Evolutionary conservation across 2,329 filamentous ascomycete species (phyloP).

Genomic region (Cephalotrichum gorgonifer): DNA sequence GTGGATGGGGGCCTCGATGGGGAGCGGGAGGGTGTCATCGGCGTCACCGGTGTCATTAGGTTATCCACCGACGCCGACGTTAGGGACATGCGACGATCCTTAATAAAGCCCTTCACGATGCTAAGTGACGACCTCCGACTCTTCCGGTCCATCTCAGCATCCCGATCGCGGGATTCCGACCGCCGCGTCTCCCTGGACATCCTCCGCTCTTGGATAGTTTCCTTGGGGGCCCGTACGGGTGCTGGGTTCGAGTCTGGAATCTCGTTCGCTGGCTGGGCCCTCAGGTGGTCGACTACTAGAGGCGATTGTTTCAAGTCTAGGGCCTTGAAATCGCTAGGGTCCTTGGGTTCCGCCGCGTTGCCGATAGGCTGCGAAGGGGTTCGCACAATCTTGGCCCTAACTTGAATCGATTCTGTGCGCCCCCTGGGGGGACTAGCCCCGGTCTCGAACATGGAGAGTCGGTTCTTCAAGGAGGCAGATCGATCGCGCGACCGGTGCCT

Average conservation of each 20-base stretch:
- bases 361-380: conserved; percentile 39
- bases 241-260: conserved; percentile 15
- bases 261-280: conserved; percentile 19
- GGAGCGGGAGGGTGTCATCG: conserved; percentile 24
- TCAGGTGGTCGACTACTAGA: conserved; percentile 46
- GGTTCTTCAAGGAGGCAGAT: conserved; percentile 43
- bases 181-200: conserved; percentile 29
- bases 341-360: conserved; percentile 28
- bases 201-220: conserved; percentile 37
- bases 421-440: conserved; percentile 25
- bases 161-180: conserved; percentile 23
- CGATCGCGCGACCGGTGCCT: conserved; percentile 29
- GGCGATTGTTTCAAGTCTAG: conserved; percentile 49
- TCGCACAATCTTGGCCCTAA: conserved; percentile 74
- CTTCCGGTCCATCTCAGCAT: conserved; percentile 23
- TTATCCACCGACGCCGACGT: conserved; percentile 37
- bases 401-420: conserved; percentile 69
- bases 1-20: conserved; percentile 37
- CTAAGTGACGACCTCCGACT: conserved; percentile 48
- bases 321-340: conserved; percentile 32
- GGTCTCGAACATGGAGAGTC: conserved; percentile 45
- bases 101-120: conserved; percentile 51
- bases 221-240: conserved; percentile 21
- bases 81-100: conserved; percentile 43
- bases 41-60: conserved; percentile 11